Conservation (phyloP, 2,329 filamentous ascomycete species). For the Ophiostoma ips region DNA sequence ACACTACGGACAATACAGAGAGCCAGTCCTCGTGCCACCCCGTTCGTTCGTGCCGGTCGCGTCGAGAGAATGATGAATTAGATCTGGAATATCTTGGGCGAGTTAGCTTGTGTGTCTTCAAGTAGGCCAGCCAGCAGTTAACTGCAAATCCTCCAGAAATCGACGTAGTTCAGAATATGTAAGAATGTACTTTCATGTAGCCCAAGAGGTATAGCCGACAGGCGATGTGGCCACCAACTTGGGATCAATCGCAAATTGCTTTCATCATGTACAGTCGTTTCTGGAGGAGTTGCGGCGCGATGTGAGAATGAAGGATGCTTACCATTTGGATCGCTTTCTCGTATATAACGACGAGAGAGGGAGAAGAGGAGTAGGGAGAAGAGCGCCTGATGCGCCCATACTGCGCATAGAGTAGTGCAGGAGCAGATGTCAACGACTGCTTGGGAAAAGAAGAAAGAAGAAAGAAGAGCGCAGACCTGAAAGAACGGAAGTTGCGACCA, state of each 20-base stretch:
- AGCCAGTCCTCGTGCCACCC: no score
- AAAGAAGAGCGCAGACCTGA: neutral
- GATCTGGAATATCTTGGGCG: no score
- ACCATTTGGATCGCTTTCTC: neutral
- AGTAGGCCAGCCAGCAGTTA: no score
- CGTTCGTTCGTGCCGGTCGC: no score
- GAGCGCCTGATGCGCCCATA: no score
- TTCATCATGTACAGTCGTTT: slow-evolving; percentile 48
- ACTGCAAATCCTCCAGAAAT: neutral
- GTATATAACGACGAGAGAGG: neutral
- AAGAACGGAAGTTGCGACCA: neutral
- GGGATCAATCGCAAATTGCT: slow-evolving; percentile 93
- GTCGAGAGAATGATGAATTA: no score
- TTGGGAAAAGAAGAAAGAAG: neutral
- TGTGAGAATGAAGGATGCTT: neutral
- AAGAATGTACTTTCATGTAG: slow-evolving; percentile 74
- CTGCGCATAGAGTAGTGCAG: neutral
- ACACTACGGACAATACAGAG: no score
- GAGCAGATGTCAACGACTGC: neutral
- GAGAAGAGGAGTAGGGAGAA: no score
- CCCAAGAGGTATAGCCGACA: slow-evolving; percentile 58
- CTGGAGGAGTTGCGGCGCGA: slow-evolving; percentile 19
- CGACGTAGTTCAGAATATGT: slow-evolving; percentile 66
- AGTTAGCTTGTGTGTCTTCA: slow-evolving; percentile 1
- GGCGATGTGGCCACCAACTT: slow-evolving; percentile 65